phyloP scores from a whole-genome alignment of 2,329 filamentous ascomycete genomes.

The Graphium sp. region DNA sequence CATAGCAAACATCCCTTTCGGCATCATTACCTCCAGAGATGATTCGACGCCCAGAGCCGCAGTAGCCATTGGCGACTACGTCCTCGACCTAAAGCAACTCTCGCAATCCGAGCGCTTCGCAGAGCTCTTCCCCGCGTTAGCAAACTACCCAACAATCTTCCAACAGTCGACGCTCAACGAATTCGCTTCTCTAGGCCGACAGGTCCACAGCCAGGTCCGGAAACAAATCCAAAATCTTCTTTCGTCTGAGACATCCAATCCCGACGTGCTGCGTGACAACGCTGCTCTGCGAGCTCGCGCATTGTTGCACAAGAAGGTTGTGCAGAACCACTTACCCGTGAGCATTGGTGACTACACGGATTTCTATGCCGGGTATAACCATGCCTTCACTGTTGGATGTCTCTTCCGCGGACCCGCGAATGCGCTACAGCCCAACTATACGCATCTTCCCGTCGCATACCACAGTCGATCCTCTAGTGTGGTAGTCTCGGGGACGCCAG shows the following conservation, averaged over 20 bases:
- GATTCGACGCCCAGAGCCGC: slow-evolving; percentile 39
- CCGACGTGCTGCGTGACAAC: slow-evolving; percentile 4
- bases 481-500: slow-evolving; percentile 51
- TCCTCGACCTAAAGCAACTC: slow-evolving; percentile 35
- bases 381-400: slow-evolving; percentile 45
- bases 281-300: slow-evolving; percentile 1
- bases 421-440: slow-evolving; percentile 58
- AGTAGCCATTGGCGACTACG: slow-evolving; percentile 52
- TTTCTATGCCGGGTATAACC: slow-evolving; percentile 60
- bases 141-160: slow-evolving; percentile 5
- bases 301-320: slow-evolving; percentile 14
- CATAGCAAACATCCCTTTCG: slow-evolving; percentile 58
- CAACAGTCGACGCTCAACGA: slow-evolving; percentile 43
- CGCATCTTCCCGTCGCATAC: slow-evolving; percentile 56
- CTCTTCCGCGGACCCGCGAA: slow-evolving; percentile 54
- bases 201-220: slow-evolving; percentile 49
- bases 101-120: slow-evolving; percentile 5
- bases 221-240: slow-evolving; percentile 42
- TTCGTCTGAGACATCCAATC: slow-evolving; percentile 27
- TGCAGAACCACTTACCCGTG: slow-evolving; percentile 49
- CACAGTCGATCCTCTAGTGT: slow-evolving; percentile 56
- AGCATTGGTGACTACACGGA: slow-evolving; percentile 62
- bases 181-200: slow-evolving; percentile 51
- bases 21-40: slow-evolving; percentile 46
- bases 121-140: slow-evolving; percentile 2